Evolutionary conservation across 768 basidiomycete genomes (phyloP).

Genomic region (Pleurotus citrinopileatus): DNA sequence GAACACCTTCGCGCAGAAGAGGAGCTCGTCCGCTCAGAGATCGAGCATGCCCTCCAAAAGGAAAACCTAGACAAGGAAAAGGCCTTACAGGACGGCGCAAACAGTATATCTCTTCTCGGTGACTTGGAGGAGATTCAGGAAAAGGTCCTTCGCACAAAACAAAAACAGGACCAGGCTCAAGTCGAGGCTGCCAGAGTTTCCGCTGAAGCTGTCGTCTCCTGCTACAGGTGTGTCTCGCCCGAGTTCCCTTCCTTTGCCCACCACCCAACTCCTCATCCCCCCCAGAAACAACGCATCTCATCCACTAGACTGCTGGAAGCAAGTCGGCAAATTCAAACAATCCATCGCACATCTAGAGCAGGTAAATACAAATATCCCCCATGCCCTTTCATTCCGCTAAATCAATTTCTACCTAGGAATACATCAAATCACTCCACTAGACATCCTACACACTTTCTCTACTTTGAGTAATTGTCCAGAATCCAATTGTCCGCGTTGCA

Average conservation of each 20-base stretch:
- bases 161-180: constrained; percentile 49
- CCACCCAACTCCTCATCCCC: background rate
- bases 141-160: constrained; percentile 71
- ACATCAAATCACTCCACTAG: constrained; percentile 57
- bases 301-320: constrained; percentile 72
- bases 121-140: constrained; percentile 74
- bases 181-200: constrained; percentile 55
- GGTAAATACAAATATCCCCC: constrained; percentile 35
- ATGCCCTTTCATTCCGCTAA: constrained; percentile 10
- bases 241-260: background rate
- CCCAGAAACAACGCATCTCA: constrained; percentile 44
- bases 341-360: constrained; percentile 69
- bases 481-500: background rate
- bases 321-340: constrained; percentile 67
- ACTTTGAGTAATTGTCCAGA: background rate
- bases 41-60: constrained; percentile 77
- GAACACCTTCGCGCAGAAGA: constrained; percentile 66
- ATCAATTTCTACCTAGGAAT: constrained; percentile 40
- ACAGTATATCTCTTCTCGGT: constrained; percentile 60
- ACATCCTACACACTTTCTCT: background rate
- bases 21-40: constrained; percentile 64
- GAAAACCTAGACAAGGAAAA: constrained; percentile 84
- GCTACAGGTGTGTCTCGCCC: constrained; percentile 67
- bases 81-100: constrained; percentile 45
- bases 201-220: constrained; percentile 62